phyloP scores from a whole-genome alignment of 2,329 filamentous ascomycete genomes.

The Fusarium sp. region DNA sequence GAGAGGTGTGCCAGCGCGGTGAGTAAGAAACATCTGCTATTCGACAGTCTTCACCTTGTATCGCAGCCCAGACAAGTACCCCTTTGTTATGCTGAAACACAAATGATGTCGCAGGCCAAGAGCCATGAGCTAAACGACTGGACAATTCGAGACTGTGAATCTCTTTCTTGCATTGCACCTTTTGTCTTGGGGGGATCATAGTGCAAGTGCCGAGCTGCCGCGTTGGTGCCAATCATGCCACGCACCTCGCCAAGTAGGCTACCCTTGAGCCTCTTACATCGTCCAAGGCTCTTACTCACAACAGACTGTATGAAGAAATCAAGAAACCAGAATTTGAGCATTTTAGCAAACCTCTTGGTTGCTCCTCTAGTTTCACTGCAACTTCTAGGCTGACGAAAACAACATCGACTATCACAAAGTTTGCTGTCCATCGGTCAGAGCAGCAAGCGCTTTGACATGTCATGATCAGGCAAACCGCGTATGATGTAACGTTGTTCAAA shows the following conservation, averaged over 20 bases:
- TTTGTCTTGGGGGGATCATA: slow-evolving; percentile 1
- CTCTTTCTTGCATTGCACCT: background rate
- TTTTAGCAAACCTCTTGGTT: background rate
- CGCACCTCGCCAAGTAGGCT: slow-evolving; percentile 24
- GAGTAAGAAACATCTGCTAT: slow-evolving; percentile 26
- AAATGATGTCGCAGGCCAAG: slow-evolving; percentile 40
- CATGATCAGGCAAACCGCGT: background rate
- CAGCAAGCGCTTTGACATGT: background rate
- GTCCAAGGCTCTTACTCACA: slow-evolving; percentile 28
- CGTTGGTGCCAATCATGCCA: slow-evolving; percentile 15
- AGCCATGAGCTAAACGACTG: slow-evolving; percentile 10
- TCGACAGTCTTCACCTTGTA: slow-evolving; percentile 21
- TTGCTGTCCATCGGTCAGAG: slow-evolving; percentile 5
- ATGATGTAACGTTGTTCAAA: slow-evolving; percentile 8
- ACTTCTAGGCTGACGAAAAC: slow-evolving; percentile 20
- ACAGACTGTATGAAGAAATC: background rate
- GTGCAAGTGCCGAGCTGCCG: slow-evolving; percentile 17
- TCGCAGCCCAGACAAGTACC: slow-evolving; percentile 10
- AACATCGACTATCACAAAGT: slow-evolving; percentile 6
- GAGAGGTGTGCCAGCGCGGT: slow-evolving; percentile 21
- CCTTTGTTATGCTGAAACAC: slow-evolving; percentile 38
- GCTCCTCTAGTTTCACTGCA: background rate
- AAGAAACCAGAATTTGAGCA: background rate
- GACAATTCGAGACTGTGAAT: slow-evolving; percentile 19
- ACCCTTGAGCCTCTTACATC: slow-evolving; percentile 38